These are phyloP conservation scores for Kalanchoe fedtschenkoi DNA, from an alignment of 164 flowering plant species.

Conservation along the genomic window DNA sequence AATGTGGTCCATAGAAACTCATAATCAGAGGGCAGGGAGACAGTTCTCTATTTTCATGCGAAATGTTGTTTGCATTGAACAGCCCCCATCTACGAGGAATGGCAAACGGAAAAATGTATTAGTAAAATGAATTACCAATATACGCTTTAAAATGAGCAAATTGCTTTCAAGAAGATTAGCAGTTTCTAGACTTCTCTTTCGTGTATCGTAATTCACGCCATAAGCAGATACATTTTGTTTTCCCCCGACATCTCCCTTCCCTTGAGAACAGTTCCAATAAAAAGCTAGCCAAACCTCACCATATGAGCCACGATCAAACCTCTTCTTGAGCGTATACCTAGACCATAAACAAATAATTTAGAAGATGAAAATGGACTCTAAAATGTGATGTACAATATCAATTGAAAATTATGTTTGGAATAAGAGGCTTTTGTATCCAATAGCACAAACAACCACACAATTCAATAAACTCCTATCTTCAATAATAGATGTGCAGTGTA, in stretches of 20 bases:
- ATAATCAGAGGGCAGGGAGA: too few species aligned
- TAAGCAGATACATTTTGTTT: constrained; percentile 15
- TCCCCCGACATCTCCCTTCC: constrained; percentile 17
- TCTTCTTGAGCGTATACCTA: constrained; percentile 72
- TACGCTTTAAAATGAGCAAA: constrained; percentile 81
- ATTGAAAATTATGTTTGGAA: not conserved
- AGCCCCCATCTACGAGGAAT: too few species aligned
- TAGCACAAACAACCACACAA: not conserved
- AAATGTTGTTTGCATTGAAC: too few species aligned
- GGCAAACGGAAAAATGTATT: not conserved
- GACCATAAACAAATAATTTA: not conserved
- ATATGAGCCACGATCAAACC: constrained; percentile 86
- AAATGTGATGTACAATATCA: not conserved
- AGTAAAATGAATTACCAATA: constrained; percentile 48
- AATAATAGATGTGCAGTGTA: not conserved
- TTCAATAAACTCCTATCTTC: not conserved
- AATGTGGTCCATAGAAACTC: too few species aligned
- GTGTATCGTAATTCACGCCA: constrained; percentile 13
- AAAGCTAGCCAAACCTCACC: constrained; percentile 99
- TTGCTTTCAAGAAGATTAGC: constrained; percentile 21
- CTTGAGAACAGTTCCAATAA: constrained; percentile 65
- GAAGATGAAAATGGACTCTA: not conserved
- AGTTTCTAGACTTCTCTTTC: constrained; percentile 14
- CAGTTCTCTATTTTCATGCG: too few species aligned
- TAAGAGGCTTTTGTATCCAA: not conserved